phyloP scores from a whole-genome alignment of 805 yeast species.

The Hanseniaspora pseudoguilliermondii region DNA sequence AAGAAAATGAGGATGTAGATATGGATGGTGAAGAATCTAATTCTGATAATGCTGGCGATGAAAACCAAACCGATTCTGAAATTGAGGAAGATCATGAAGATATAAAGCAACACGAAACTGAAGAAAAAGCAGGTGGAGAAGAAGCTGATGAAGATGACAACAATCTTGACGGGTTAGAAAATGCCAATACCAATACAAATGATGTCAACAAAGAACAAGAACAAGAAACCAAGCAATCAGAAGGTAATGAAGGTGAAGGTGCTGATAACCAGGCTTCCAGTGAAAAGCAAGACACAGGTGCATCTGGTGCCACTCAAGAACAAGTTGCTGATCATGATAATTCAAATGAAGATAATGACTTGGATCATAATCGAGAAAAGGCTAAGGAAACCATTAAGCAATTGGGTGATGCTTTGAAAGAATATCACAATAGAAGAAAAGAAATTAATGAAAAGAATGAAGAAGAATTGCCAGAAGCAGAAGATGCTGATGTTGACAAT shows the following conservation, averaged over 20 bases:
- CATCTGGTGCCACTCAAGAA: conserved; percentile 41
- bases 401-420: conserved; percentile 82
- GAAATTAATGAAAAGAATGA: conserved; percentile 63
- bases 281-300: conserved; percentile 57
- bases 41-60: conserved; percentile 27
- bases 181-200: conserved; percentile 25
- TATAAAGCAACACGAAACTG: conserved; percentile 16
- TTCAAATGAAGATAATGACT: conserved; percentile 30
- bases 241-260: conserved; percentile 52
- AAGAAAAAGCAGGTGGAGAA: conserved; percentile 30
- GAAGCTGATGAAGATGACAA: conserved; percentile 35
- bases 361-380: conserved; percentile 44
- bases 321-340: conserved; percentile 34
- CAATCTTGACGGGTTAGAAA: conserved; percentile 42
- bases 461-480: conserved; percentile 28
- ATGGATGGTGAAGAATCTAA: conserved; percentile 21
- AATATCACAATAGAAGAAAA: conserved; percentile 78
- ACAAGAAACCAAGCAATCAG: conserved; percentile 45
- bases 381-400: conserved; percentile 72
- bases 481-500: conserved; percentile 46
- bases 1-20: conserved; percentile 58
- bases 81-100: conserved; percentile 27
- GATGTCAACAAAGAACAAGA: conserved; percentile 41
- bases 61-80: conserved; percentile 24
- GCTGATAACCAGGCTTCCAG: conserved; percentile 40